A percentile compares a stretch with the other conserved stretches of the same genome.
Evolutionary conservation across 2,329 filamentous ascomycete genomes (phyloP).

Genomic region (Thermothelomyces thermophilus): DNA sequence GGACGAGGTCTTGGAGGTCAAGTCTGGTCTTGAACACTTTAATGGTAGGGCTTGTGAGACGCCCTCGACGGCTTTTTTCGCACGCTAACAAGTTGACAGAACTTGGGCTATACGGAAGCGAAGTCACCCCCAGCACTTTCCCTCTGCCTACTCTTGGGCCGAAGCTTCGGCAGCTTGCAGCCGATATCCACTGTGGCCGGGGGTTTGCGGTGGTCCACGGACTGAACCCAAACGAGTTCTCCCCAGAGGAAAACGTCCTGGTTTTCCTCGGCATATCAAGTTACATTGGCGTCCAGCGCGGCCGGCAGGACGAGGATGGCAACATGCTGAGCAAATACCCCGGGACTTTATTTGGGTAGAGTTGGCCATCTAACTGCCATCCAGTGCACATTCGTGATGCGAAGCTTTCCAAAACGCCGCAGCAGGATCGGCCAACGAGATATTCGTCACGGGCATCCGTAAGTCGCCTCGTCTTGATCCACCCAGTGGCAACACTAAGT

Average conservation of each 20-base stretch:
- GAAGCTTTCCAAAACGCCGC: conserved; percentile 39
- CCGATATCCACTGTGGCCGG: conserved; percentile 51
- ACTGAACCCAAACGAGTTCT: conserved; percentile 49
- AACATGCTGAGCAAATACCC: conserved; percentile 53
- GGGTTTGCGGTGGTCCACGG: conserved; percentile 62
- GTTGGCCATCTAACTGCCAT: conserved; percentile 39
- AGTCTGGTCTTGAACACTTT: conserved; percentile 26
- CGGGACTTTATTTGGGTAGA: conserved; percentile 20
- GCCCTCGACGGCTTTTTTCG: not conserved
- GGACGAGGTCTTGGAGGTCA: conserved; percentile 27
- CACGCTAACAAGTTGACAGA: conserved; percentile 5
- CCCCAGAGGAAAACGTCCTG: conserved; percentile 54
- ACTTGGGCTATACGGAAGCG: conserved; percentile 20
- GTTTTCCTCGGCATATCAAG: conserved; percentile 60
- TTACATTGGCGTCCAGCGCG: conserved; percentile 55
- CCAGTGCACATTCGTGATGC: conserved; percentile 52
- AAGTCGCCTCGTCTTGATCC: not conserved
- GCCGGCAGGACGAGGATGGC: conserved; percentile 54
- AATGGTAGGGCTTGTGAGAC: conserved; percentile 22
- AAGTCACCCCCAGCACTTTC: conserved; percentile 44
- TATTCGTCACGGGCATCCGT: conserved; percentile 23
- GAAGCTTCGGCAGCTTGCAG: conserved; percentile 44
- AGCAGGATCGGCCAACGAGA: conserved; percentile 19
- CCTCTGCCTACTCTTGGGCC: conserved; percentile 51
- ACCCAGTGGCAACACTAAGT: not conserved